A percentile compares a stretch with the other conserved stretches of the same genome.
Conservation (phyloP, 73 alveolate species). For the Paramecium caudatum region DNA sequence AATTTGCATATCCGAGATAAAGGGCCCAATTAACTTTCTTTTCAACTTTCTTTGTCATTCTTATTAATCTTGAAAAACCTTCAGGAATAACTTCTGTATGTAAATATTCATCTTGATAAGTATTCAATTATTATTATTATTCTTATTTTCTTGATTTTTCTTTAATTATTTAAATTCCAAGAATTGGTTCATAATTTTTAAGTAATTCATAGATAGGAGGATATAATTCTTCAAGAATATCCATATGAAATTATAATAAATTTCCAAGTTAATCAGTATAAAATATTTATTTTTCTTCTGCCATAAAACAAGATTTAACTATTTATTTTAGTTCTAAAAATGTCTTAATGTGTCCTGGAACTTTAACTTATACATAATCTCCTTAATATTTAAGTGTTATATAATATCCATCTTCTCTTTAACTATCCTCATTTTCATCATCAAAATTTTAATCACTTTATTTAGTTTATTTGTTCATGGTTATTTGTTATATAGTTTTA, state of each 20-base stretch:
- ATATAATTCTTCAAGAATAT: conserved; percentile 13
- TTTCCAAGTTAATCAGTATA: conserved; percentile 57
- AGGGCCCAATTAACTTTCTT: conserved; percentile 24
- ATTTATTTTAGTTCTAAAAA: conserved; percentile 24
- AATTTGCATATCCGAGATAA: neutral
- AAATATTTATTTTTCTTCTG: conserved; percentile 8
- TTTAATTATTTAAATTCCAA: conserved; percentile 7
- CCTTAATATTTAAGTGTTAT: neutral
- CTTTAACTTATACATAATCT: neutral
- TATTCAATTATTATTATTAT: neutral
- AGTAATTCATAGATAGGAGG: conserved; percentile 46
- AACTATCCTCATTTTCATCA: conserved; percentile 2
- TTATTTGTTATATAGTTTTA: neutral
- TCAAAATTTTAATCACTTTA: neutral
- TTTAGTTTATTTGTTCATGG: neutral
- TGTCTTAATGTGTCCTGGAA: conserved; percentile 39
- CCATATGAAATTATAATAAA: conserved; percentile 44
- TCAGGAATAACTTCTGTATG: conserved; percentile 19
- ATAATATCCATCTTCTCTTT: conserved; percentile 4
- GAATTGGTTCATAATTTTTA: conserved; percentile 57
- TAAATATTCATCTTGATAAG: neutral
- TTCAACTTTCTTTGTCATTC: neutral
- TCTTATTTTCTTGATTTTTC: neutral
- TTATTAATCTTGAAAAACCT: neutral
- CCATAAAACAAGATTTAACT: conserved; percentile 11